These are phyloP conservation scores for Wakefieldia striispora DNA, from an alignment of 768 basidiomycete genomes.

Conservation along the genomic window DNA sequence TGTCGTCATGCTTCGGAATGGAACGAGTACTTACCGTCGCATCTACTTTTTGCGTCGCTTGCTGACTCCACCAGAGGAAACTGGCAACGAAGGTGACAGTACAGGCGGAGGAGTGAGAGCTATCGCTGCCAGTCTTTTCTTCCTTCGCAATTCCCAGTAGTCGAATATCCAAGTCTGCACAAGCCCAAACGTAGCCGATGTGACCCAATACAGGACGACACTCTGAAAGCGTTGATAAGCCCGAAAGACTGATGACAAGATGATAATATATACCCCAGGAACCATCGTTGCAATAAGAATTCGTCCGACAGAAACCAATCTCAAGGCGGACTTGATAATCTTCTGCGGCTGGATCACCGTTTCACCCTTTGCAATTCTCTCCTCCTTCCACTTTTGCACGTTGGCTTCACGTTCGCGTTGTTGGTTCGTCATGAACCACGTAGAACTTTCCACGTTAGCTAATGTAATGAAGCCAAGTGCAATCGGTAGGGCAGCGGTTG, in stretches of 20 bases:
- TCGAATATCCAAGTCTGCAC: constrained; percentile 74
- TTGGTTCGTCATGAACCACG: constrained; percentile 66
- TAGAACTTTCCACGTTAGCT: constrained; percentile 75
- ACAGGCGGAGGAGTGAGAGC: not conserved
- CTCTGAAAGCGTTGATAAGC: constrained; percentile 36
- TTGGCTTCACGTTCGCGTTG: constrained; percentile 50
- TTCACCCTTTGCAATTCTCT: constrained; percentile 41
- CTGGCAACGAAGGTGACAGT: not conserved
- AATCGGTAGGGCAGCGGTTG: constrained; percentile 68
- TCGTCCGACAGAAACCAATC: constrained; percentile 58
- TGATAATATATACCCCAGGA: constrained; percentile 55
- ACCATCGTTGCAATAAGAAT: constrained; percentile 67
- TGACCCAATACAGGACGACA: constrained; percentile 72
- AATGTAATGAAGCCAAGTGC: constrained; percentile 70
- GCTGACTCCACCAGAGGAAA: not conserved
- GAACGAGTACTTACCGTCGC: constrained; percentile 15
- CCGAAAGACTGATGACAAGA: constrained; percentile 6
- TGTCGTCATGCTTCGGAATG: constrained; percentile 56
- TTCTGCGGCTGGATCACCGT: constrained; percentile 46
- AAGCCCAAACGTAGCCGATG: constrained; percentile 72
- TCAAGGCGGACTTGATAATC: constrained; percentile 53
- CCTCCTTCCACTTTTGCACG: constrained; percentile 47
- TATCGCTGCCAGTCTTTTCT: constrained; percentile 14
- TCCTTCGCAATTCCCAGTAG: constrained; percentile 52
- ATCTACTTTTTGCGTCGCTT: constrained; percentile 16